A percentile compares a stretch with the other conserved stretches of the same genome.
Evolutionary conservation across 805 yeast genomes (phyloP).

Genomic region (Pichia californica): DNA sequence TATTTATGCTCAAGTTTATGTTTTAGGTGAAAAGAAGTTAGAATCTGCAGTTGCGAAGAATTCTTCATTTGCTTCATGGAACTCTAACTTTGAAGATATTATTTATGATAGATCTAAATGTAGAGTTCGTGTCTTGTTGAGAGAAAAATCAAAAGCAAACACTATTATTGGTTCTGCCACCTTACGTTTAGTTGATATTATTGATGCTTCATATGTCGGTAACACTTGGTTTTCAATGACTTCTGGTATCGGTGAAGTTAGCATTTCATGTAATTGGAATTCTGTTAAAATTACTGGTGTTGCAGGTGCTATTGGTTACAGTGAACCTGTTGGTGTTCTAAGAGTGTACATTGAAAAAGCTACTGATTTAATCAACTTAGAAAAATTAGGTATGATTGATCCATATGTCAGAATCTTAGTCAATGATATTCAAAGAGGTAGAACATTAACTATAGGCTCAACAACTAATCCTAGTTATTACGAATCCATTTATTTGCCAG

Average conservation of each 20-base stretch:
- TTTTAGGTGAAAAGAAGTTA: conserved; percentile 53
- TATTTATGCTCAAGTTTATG: conserved; percentile 63
- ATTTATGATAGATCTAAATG: conserved; percentile 65
- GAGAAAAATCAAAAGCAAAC: conserved; percentile 53
- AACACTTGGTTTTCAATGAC: conserved; percentile 70
- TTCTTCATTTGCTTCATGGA: conserved; percentile 63
- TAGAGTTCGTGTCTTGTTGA: conserved; percentile 60
- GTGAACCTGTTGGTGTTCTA: conserved; percentile 92
- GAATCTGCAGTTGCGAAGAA: conserved; percentile 56
- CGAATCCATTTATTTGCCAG: conserved; percentile 73
- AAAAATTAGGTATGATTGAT: conserved; percentile 84
- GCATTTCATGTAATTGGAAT: conserved; percentile 71
- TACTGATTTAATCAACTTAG: conserved; percentile 72
- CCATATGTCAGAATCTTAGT: conserved; percentile 81
- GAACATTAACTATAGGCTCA: conserved; percentile 65
- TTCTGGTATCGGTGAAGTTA: conserved; percentile 65
- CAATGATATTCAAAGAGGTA: conserved; percentile 67
- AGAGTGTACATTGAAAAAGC: conserved; percentile 70
- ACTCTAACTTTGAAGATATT: conserved; percentile 49
- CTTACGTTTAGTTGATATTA: conserved; percentile 53
- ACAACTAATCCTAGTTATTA: conserved; percentile 80
- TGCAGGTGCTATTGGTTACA: conserved; percentile 69
- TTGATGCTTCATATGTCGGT: conserved; percentile 74
- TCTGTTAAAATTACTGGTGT: conserved; percentile 71
- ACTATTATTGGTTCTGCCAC: conserved; percentile 54